Conservation (phyloP, 2,329 filamentous ascomycete genomes). For the Nemania bipapillata region DNA sequence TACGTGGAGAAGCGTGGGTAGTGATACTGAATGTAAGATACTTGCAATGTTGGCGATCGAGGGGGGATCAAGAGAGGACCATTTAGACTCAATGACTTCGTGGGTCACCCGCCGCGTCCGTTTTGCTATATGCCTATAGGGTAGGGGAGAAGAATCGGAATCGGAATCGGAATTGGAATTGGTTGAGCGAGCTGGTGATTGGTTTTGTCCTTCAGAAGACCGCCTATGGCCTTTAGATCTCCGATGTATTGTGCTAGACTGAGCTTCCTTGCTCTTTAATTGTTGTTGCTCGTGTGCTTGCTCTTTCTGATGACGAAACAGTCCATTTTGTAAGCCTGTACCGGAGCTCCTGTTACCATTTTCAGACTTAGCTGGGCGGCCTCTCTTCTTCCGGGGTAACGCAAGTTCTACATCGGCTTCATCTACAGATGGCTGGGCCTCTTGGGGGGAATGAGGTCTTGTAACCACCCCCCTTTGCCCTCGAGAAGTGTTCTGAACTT, state of each 20-base stretch:
- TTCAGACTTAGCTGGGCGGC: conserved; percentile 37
- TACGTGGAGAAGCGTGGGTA: conserved; percentile 69
- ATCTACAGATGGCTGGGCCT: conserved; percentile 32
- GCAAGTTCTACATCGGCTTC: conserved; percentile 15
- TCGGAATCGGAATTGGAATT: conserved; percentile 46
- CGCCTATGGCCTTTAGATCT: conserved; percentile 27
- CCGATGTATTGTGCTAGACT: conserved; percentile 1
- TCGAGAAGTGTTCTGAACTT: conserved; percentile 20
- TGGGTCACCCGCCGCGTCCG: conserved; percentile 67
- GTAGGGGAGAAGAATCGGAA: conserved; percentile 42
- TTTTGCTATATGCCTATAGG: conserved; percentile 64
- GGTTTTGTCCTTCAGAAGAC: conserved; percentile 24
- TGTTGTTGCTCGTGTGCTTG: conserved; percentile 25
- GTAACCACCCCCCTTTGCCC: conserved; percentile 35
- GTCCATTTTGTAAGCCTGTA: conserved; percentile 25
- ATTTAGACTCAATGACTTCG: conserved; percentile 74
- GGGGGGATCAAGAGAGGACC: conserved; percentile 66
- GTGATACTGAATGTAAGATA: conserved; percentile 68
- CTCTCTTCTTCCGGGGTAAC: conserved; percentile 37
- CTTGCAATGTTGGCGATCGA: conserved; percentile 66
- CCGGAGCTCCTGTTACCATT: conserved; percentile 32
- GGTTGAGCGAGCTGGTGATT: conserved; percentile 41
- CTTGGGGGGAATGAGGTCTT: conserved; percentile 48
- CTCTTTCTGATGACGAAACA: conserved; percentile 32
- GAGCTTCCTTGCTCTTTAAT: not conserved